Conservation (phyloP, 305 asterid genomes). For the Fraxinus dipetala region DNA sequence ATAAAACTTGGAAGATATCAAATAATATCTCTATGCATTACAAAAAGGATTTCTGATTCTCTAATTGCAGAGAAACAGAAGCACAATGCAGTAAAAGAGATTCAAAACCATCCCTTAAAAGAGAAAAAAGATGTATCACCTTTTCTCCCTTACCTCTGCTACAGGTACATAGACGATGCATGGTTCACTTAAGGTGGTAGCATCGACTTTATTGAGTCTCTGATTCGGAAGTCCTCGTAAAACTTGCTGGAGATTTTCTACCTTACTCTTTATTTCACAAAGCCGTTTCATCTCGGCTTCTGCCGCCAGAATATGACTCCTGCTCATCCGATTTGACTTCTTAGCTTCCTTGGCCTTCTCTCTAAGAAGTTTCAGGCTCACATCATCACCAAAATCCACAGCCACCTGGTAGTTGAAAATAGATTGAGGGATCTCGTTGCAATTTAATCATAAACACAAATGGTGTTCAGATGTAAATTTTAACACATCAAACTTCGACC, state of each 20-base stretch:
- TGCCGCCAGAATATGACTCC: constrained; percentile 36
- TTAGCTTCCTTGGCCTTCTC: constrained; percentile 63
- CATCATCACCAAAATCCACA: constrained; percentile 61
- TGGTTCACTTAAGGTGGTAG: constrained; percentile 30
- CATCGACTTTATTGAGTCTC: constrained; percentile 28
- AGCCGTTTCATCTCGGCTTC: constrained; percentile 72
- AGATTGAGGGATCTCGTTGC: background rate
- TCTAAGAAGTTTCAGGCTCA: constrained; percentile 62
- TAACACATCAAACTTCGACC: background rate
- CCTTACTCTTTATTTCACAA: constrained; percentile 61
- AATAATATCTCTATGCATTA: constrained; percentile 14
- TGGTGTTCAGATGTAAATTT: background rate
- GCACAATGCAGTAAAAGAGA: background rate
- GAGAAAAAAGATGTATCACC: constrained; percentile 26
- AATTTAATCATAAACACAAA: background rate
- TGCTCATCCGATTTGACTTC: constrained; percentile 28
- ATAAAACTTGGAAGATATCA: constrained; percentile 13
- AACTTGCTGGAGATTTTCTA: constrained; percentile 52
- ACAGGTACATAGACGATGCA: constrained; percentile 62
- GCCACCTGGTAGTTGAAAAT: constrained; percentile 34
- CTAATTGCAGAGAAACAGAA: constrained; percentile 35
- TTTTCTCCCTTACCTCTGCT: constrained; percentile 70
- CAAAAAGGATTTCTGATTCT: constrained; percentile 29
- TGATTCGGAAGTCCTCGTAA: constrained; percentile 44
- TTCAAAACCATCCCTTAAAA: constrained; percentile 16